phyloP scores from a whole-genome alignment of 108 stramenopile species.

The Skeletonema costatum region DNA sequence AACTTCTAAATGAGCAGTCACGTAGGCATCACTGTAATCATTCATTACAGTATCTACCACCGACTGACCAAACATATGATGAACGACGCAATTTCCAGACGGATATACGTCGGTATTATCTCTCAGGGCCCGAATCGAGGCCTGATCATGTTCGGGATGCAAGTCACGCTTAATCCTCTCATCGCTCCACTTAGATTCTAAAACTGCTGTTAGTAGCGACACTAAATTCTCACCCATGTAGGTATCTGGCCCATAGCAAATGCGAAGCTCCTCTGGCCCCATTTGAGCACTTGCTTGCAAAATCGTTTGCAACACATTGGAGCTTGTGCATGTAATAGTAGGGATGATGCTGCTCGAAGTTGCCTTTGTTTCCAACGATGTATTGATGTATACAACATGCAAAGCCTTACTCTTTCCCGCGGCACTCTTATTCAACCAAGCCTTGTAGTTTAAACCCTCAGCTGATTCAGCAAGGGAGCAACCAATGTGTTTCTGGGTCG shows the following conservation, averaged over 20 bases:
- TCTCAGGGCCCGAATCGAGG: constrained; percentile 53
- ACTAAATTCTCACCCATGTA: constrained; percentile 94
- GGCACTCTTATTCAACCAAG: constrained; percentile 72
- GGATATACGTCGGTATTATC: constrained; percentile 79
- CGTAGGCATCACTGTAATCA: constrained; percentile 79
- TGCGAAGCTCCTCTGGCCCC: constrained; percentile 51
- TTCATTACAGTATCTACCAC: constrained; percentile 73
- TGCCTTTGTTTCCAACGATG: constrained; percentile 94
- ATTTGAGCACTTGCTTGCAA: constrained; percentile 90
- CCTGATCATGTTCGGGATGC: constrained; percentile 69
- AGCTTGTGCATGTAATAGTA: constrained; percentile 93
- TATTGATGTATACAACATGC: constrained; percentile 97
- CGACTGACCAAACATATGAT: constrained; percentile 93
- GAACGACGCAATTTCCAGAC: constrained; percentile 92
- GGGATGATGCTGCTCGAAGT: constrained; percentile 76
- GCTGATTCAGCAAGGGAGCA: constrained; percentile 93
- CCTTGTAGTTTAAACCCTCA: constrained; percentile 80
- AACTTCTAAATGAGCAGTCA: constrained; percentile 96
- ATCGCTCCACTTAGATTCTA: constrained; percentile 63
- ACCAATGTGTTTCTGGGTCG: constrained; percentile 72
- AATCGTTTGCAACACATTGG: constrained; percentile 90
- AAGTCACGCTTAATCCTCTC: constrained; percentile 61
- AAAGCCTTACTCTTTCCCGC: constrained; percentile 35
- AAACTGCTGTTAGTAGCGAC: constrained; percentile 64
- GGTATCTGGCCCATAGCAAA: constrained; percentile 95